Evolutionary conservation across 176 grass and related monocot genomes (phyloP).

Genomic region (Rhynchospora breviuscula): DNA sequence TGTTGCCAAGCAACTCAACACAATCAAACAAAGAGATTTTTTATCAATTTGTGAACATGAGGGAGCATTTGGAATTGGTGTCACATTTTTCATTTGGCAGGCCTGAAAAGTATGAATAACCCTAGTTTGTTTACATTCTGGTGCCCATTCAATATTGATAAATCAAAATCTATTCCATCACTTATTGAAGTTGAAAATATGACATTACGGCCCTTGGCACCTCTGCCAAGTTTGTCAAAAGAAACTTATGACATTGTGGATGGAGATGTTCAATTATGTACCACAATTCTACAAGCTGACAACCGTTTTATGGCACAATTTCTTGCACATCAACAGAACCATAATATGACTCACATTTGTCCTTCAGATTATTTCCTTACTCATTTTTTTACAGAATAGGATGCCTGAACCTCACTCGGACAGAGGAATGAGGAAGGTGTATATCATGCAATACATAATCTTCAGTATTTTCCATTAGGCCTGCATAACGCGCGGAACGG

Average conservation of each 20-base stretch:
- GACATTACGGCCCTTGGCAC: too few species aligned
- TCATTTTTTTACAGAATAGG: not conserved
- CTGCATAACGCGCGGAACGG: too few species aligned
- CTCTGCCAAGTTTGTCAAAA: too few species aligned
- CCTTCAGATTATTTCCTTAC: not conserved
- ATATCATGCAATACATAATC: too few species aligned
- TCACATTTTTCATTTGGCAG: conserved; percentile 4
- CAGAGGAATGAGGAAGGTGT: too few species aligned
- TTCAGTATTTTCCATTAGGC: too few species aligned
- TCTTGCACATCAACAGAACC: not conserved
- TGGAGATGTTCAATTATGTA: not conserved
- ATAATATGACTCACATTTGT: not conserved
- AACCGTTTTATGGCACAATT: not conserved
- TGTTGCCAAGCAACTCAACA: not conserved
- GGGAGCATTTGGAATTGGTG: not conserved
- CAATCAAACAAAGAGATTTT: not conserved
- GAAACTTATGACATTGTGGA: not conserved
- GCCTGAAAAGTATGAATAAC: not conserved
- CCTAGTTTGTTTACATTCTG: conserved; percentile 10
- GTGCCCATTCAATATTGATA: not conserved
- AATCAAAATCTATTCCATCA: not conserved
- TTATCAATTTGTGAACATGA: not conserved
- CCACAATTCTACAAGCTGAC: not conserved
- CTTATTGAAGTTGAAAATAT: not conserved
- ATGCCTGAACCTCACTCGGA: too few species aligned